phyloP scores from a whole-genome alignment of 163 green algal species.

The Chloromonas sp. region DNA sequence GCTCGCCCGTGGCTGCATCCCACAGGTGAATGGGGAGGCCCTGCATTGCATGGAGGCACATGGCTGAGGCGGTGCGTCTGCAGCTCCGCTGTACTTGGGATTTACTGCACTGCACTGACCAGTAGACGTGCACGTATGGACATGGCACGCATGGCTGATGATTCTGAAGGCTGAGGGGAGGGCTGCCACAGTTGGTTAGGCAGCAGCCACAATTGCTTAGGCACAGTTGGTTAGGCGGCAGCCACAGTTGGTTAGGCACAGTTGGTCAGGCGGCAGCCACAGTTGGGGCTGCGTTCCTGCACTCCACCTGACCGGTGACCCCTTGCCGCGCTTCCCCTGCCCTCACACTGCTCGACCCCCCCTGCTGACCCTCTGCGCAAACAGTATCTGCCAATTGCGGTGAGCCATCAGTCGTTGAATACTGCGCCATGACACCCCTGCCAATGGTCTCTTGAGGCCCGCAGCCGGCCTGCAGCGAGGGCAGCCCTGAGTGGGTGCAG shows the following conservation, averaged over 20 bases:
- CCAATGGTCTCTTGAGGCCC: too few relatives aligned
- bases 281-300: neutral
- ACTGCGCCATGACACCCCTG: too few relatives aligned
- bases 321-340: neutral
- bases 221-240: neutral
- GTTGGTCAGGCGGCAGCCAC: neutral
- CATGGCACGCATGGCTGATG: too few relatives aligned
- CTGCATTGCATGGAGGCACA: slow-evolving; percentile 12
- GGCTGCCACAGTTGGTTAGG: neutral
- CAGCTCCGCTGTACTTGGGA: neutral
- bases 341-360: neutral
- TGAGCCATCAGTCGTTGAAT: too few relatives aligned
- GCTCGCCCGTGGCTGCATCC: slow-evolving; percentile 55
- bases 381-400: too few relatives aligned
- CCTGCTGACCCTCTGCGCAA: neutral
- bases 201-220: neutral
- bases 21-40: slow-evolving; percentile 59
- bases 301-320: neutral
- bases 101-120: neutral
- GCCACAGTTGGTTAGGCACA: neutral
- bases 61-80: neutral
- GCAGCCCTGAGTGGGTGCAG: too few relatives aligned
- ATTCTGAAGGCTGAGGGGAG: neutral
- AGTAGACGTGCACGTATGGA: neutral
- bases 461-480: too few relatives aligned